Conservation (phyloP, 495 filamentous ascomycete genomes). For the Penicillium psychrofluorescens region DNA sequence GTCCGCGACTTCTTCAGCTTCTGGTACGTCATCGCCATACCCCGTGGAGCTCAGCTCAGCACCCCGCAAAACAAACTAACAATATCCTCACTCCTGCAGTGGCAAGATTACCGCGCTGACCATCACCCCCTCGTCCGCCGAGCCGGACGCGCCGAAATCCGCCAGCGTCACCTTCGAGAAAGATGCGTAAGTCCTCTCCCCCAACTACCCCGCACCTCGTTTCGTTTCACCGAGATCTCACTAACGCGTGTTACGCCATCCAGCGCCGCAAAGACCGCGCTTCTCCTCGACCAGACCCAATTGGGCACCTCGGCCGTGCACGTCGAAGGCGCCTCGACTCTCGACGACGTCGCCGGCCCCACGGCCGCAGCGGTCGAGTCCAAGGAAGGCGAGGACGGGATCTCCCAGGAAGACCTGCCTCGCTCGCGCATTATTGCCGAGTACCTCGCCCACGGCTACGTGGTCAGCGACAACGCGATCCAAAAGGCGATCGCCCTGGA, state of each 20-base stretch:
- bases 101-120: conserved; percentile 84
- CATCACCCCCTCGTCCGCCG: conserved; percentile 57
- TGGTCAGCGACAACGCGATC: conserved; percentile 75
- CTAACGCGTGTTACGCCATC: not conserved
- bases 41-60: not conserved
- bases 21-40: conserved; percentile 54
- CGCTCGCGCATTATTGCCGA: conserved; percentile 87
- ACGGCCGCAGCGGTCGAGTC: too few species aligned
- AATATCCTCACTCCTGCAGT: conserved; percentile 35
- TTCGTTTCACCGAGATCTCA: not conserved
- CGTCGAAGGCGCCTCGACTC: conserved; percentile 60
- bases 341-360: conserved; percentile 55
- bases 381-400: conserved; percentile 52
- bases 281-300: conserved; percentile 92
- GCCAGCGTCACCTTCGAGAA: conserved; percentile 95
- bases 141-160: conserved; percentile 56
- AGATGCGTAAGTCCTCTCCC: conserved; percentile 51
- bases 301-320: conserved; percentile 74
- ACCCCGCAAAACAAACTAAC: conserved; percentile 13
- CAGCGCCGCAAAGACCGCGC: conserved; percentile 85
- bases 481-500: conserved; percentile 83
- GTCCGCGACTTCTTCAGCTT: conserved; percentile 97
- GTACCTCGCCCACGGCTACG: conserved; percentile 91
- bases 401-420: conserved; percentile 93
- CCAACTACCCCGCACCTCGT: conserved; percentile 19